Evolutionary conservation across 441 rosid genomes (phyloP), one percentile per base, ranked within the genome.

Genomic region (Brassica hybrid): DNA sequence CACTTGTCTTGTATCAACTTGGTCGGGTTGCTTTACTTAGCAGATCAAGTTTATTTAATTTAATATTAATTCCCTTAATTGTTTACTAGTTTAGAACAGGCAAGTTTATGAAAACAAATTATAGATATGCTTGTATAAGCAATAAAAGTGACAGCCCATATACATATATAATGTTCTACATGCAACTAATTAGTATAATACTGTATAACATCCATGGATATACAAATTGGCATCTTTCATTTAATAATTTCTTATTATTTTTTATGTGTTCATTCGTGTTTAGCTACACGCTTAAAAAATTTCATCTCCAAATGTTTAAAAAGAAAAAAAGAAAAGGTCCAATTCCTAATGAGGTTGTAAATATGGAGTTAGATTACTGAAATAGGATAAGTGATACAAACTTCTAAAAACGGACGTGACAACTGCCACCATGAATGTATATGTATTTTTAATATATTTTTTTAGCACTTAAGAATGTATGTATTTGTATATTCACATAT

Each of bases 21-120:
- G 74, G 81, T 78, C 71, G 78, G 77, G 61, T 52, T 73, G 74
- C 81, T 73, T 72, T 78, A 67, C 41, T 60, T 52, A 52, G 70
- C 59, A 66, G 76, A 72, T 52, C 19, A 71, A 66, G 32, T 72
- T 65, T 30, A 59, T 58, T 6, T 13, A 45, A 34, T 78, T 57
- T 11, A 25, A 56, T 38, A 64, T 41, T 69, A 23, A 1, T 30
- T 16, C 27, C 62, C 65, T 19, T 41, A 57, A 57, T 59, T 18
- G 5, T 64, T 76, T 77, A 30, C 80, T 45, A 65, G 21, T 58
- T 58, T 43, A 57, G 76, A 66, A 71, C 50, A 65, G 62, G 67
- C 72, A 77, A 36, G 38, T 17, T 27, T 13, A 10, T 71, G 25
- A 18, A 17, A 41, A 38, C 1, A 43, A 65, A 66, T 10, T 21